phyloP scores from a whole-genome alignment of 176 grass and related monocot genomes.

The Zizania latifolia region DNA sequence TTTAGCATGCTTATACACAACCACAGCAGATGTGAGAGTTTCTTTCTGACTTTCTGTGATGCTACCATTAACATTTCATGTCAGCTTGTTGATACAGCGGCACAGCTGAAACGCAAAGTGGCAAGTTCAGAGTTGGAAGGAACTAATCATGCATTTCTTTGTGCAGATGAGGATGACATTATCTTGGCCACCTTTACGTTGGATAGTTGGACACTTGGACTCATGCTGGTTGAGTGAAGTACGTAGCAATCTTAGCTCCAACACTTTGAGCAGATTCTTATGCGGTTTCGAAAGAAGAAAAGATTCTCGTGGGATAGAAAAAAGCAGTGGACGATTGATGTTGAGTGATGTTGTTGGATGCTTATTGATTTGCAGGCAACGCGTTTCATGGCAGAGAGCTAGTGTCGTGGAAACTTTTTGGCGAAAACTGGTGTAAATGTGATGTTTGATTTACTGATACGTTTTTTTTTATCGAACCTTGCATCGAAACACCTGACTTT shows the following conservation, averaged over 20 bases:
- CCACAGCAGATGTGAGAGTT: not conserved
- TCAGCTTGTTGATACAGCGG: not conserved
- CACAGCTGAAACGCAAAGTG: not conserved
- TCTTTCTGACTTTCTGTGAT: not conserved
- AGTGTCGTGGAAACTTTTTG: not conserved
- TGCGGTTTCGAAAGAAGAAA: no score
- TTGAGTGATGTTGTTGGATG: not conserved
- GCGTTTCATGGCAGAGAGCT: not conserved
- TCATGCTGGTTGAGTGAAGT: not conserved
- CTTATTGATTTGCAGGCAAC: not conserved
- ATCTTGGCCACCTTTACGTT: not conserved
- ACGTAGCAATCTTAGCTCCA: not conserved
- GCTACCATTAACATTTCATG: not conserved
- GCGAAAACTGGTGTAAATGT: not conserved
- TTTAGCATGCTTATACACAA: slow-evolving; percentile 12
- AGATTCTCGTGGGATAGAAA: not conserved
- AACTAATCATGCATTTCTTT: not conserved
- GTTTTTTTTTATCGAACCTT: no score
- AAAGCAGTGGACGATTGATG: not conserved
- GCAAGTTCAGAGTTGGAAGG: not conserved
- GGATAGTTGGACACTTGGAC: no score
- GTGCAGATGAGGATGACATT: not conserved
- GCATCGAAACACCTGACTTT: no score
- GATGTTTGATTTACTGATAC: not conserved
- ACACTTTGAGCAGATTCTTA: not conserved